These are phyloP conservation scores for Emmonsia crescens DNA, from an alignment of 2,329 filamentous ascomycete genomes.

Conservation along the genomic window DNA sequence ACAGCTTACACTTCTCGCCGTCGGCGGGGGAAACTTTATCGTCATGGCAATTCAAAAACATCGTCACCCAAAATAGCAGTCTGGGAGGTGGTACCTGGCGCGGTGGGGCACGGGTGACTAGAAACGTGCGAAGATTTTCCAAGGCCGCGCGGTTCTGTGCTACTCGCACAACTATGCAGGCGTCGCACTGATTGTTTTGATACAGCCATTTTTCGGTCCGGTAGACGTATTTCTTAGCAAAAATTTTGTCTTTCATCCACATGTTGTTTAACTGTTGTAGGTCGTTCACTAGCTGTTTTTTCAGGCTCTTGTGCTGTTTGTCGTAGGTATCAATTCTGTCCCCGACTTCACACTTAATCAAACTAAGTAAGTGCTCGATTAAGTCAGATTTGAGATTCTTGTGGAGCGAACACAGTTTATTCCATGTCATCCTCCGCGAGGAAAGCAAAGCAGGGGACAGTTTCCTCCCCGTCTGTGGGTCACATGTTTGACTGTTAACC, in stretches of 20 bases:
- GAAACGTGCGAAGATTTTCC: not conserved
- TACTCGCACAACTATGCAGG: not conserved
- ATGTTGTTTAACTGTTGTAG: not conserved
- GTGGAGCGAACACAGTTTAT: not conserved
- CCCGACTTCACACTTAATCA: not conserved
- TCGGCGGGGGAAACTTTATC: not conserved
- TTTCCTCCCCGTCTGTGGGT: not conserved
- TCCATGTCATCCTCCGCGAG: not conserved
- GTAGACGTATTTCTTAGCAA: not conserved
- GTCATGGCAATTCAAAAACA: not conserved
- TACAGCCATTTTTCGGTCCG: not conserved
- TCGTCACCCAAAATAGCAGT: not conserved
- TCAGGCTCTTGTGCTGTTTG: not conserved
- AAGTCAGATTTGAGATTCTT: not conserved
- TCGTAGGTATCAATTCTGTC: not conserved
- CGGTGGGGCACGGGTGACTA: not conserved
- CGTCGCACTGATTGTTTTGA: not conserved
- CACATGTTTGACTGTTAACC: not conserved
- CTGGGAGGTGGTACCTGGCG: not conserved
- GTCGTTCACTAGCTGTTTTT: not conserved
- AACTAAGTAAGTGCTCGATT: not conserved
- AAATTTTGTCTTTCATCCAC: not conserved
- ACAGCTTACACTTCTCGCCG: not conserved
- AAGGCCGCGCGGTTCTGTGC: not conserved
- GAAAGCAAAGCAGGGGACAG: not conserved